Conservation (phyloP, 2,329 filamentous ascomycete species). For the Aspergillus tubingensis region DNA sequence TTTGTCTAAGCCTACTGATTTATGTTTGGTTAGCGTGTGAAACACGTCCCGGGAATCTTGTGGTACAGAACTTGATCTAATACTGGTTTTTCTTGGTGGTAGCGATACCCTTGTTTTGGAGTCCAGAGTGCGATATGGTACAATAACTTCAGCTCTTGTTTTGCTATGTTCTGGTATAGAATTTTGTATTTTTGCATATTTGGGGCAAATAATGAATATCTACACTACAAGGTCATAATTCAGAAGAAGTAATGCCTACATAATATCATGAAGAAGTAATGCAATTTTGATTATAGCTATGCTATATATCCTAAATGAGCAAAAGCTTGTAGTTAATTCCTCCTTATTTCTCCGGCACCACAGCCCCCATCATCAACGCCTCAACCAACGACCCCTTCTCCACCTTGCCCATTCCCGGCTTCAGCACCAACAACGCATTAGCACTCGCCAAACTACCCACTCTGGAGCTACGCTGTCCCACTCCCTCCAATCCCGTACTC, state of each 20-base stretch:
- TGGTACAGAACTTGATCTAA: not conserved
- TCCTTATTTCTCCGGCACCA: slow-evolving; percentile 33
- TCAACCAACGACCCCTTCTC: slow-evolving; percentile 71
- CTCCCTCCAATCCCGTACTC: slow-evolving; percentile 71
- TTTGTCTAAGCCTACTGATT: not conserved
- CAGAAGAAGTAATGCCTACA: too few species aligned
- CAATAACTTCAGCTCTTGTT: not conserved
- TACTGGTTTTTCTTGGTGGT: not conserved
- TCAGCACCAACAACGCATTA: slow-evolving; percentile 76
- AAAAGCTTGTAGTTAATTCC: not conserved
- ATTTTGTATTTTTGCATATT: too few species aligned
- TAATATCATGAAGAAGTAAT: too few species aligned
- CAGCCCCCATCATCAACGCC: slow-evolving; percentile 73
- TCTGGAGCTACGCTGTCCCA: slow-evolving; percentile 75
- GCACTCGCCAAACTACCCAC: slow-evolving; percentile 87
- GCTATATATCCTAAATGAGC: not conserved
- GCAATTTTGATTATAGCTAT: too few species aligned
- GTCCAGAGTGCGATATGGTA: not conserved
- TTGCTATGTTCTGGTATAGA: too few species aligned
- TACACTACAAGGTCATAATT: too few species aligned
- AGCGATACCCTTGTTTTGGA: not conserved
- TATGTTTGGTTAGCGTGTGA: not conserved
- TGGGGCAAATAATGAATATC: too few species aligned
- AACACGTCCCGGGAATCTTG: not conserved
- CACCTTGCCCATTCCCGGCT: slow-evolving; percentile 53